These are phyloP conservation scores for Takashimella koratensis DNA, from an alignment of 1,284 basidiomycete species.

Conservation along the genomic window DNA sequence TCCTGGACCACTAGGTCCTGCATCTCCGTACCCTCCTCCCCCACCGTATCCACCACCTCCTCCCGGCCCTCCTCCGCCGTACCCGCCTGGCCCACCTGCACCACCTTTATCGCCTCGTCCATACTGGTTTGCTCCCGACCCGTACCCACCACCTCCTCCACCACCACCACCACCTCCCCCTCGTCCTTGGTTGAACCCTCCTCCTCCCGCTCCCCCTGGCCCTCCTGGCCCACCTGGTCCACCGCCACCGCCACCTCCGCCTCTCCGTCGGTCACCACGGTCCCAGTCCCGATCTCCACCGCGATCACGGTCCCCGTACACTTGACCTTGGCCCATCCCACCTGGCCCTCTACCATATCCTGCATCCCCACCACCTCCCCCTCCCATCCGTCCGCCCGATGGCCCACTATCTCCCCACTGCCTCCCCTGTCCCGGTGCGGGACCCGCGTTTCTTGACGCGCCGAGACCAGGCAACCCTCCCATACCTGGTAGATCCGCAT, in stretches of 20 bases:
- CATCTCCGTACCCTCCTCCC: background rate
- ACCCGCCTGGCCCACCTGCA: conserved; percentile 1
- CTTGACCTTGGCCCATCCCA: conserved; percentile 12
- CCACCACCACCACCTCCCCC: conserved; percentile 2
- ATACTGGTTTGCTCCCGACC: too few species aligned
- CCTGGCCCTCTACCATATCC: conserved; percentile 2
- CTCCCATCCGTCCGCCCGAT: too few species aligned
- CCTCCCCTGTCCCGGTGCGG: background rate
- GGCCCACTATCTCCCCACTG: conserved; percentile 11
- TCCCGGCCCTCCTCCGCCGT: background rate
- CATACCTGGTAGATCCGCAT: background rate
- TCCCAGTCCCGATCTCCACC: conserved; percentile 35
- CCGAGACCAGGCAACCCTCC: background rate
- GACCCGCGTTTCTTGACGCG: background rate
- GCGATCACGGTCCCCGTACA: conserved; percentile 13
- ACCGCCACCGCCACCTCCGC: background rate
- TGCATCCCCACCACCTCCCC: conserved; percentile 8
- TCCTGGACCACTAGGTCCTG: conserved; percentile 4
- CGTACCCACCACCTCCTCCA: background rate
- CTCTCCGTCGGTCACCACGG: conserved; percentile 17
- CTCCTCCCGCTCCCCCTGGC: too few species aligned
- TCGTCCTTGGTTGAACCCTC: too few species aligned
- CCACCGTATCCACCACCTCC: background rate
- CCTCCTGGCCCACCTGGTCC: background rate
- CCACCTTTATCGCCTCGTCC: background rate